Conservation (phyloP, 768 basidiomycete genomes). For the Amanita muscaria region DNA sequence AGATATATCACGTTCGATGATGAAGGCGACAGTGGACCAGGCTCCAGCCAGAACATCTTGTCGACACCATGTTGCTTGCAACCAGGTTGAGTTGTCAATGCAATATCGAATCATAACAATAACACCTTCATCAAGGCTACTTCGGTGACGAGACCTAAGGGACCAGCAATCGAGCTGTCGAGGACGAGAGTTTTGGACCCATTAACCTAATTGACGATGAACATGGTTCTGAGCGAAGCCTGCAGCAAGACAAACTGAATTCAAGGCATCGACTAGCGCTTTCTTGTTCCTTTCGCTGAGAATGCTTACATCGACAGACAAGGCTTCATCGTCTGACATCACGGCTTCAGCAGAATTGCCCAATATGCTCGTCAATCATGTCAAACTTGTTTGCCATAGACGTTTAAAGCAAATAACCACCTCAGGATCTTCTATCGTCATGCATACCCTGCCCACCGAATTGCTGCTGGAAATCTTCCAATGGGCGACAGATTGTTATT, state of each 20-base stretch:
- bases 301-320: slow-evolving; percentile 48
- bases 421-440: slow-evolving; percentile 12
- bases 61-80: slow-evolving; percentile 93
- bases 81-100: background rate
- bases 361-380: background rate
- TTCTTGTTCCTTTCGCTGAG: slow-evolving; percentile 76
- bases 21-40: slow-evolving; percentile 71
- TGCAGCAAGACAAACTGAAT: slow-evolving; percentile 45
- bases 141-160: slow-evolving; percentile 91
- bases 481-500: slow-evolving; percentile 28
- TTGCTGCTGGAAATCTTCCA: slow-evolving; percentile 46
- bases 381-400: background rate
- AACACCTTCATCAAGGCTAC: slow-evolving; percentile 84
- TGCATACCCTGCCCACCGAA: slow-evolving; percentile 36
- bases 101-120: background rate
- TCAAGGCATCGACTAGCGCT: slow-evolving; percentile 76
- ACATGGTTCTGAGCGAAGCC: slow-evolving; percentile 2
- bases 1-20: slow-evolving; percentile 92
- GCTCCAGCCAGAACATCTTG: slow-evolving; percentile 99
- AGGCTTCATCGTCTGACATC: slow-evolving; percentile 2
- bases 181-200: slow-evolving; percentile 97
- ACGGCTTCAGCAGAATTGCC: background rate
- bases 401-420: background rate
- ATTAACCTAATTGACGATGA: slow-evolving; percentile 48
- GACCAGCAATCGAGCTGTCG: slow-evolving; percentile 79